phyloP scores from a whole-genome alignment of 805 yeast species.

The Brettanomyces sp. region DNA sequence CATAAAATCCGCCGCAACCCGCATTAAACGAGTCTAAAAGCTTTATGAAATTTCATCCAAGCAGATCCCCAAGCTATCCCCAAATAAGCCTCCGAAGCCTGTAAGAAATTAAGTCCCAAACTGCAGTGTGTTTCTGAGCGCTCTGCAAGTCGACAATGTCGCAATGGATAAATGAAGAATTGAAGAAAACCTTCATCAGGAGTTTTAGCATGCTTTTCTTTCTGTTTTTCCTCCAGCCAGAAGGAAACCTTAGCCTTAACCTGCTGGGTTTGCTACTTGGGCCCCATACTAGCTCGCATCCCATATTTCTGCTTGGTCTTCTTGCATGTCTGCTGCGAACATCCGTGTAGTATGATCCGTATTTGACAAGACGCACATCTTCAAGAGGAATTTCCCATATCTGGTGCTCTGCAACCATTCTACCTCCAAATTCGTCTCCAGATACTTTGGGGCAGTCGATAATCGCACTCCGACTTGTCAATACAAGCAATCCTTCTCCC shows the following conservation, averaged over 20 bases:
- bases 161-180: not conserved
- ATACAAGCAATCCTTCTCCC: conserved; percentile 17
- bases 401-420: not conserved
- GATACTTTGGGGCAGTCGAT: not conserved
- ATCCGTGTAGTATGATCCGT: conserved; percentile 20
- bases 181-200: not conserved
- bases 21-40: too few species aligned
- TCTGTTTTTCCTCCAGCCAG: conserved; percentile 6
- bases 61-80: conserved; percentile 13
- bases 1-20: too few species aligned
- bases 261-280: not conserved
- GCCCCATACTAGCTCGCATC: conserved; percentile 13
- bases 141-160: conserved; percentile 5
- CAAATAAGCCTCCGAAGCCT: conserved; percentile 29
- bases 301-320: conserved; percentile 26
- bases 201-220: conserved; percentile 13
- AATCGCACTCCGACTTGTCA: conserved; percentile 3
- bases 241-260: conserved; percentile 12
- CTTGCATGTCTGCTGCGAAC: conserved; percentile 12
- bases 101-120: conserved; percentile 27
- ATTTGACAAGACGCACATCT: conserved; percentile 13
- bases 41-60: too few species aligned
- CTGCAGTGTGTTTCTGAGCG: conserved; percentile 25
- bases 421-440: too few species aligned
- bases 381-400: not conserved